Evolutionary conservation across 2,329 filamentous ascomycete species (phyloP), one percentile per base, ranked within the genome.

Genomic region (Cladosporium phlei): DNA sequence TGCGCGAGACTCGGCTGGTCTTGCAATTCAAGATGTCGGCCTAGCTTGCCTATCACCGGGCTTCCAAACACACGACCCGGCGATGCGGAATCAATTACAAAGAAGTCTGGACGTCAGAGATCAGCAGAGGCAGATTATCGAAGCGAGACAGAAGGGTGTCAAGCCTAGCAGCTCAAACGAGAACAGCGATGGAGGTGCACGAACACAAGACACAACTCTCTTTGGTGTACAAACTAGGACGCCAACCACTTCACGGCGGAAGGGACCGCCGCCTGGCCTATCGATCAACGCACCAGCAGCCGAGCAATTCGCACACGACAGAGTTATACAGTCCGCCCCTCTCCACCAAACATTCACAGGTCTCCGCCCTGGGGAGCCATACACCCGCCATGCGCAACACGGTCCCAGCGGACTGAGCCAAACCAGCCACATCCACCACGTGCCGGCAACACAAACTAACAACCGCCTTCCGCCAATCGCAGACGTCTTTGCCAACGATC

Each of bases 281-380:
- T 94, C 89, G 48, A 98, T 98, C 56, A 86, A 94, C n/a, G 86
- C 93, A 20, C 93, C 93, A 1, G 88, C 89, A 5, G 89, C 94
- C 55, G 83, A 93, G 57, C 85, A 90, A 52, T 97, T 97, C 62
- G 88, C 90, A 58, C 83, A 89, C 61, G 93, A 98, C 74, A 80
- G 93, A 57, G 89, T 97, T 27, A 94, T 98, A 51, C 93, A 98
- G 69, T 98, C 93, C 3, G 93, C 93, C 6, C 93, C 93, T 12
- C 78, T 98, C 19, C 84, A 94, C 59, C 91, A 96, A 64, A 94
- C 88, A 28, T 98, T 98, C 64, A 96, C 93, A 6, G 90, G 91
- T 50, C 82, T 93, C 50, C 83, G 94, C 63, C 82, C 89, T 59
- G 79, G 84, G 24, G 61, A 63, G 38, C 60, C 61, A 12, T 56